Percentiles rank a stretch among this genome's conserved stretches.
Conservation (phyloP, 1,284 basidiomycete genomes). For the Microbotryum saponariae region DNA sequence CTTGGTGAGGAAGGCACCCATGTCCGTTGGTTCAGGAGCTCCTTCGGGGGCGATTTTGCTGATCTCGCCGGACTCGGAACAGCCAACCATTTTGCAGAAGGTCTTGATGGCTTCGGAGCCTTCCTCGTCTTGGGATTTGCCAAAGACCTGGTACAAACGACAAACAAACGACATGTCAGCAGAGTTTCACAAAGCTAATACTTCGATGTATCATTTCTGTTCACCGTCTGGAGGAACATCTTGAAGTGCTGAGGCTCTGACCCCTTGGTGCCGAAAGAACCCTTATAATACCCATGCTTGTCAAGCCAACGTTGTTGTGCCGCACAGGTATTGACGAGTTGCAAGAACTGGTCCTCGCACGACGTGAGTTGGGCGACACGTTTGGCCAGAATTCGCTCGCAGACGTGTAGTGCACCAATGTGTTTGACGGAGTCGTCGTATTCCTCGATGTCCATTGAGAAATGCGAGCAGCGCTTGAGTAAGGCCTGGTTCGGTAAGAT, state of each 20-base stretch:
- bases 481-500: constrained; percentile 66
- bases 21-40: not conserved
- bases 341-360: constrained; percentile 65
- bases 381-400: constrained; percentile 79
- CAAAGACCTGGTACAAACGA: constrained; percentile 3
- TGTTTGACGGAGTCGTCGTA: constrained; percentile 40
- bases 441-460: constrained; percentile 68
- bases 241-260: not conserved
- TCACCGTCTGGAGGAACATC: constrained; percentile 2
- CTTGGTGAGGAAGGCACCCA: constrained; percentile 1
- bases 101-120: constrained; percentile 56
- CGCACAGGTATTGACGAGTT: constrained; percentile 59
- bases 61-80: constrained; percentile 50
- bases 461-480: constrained; percentile 86
- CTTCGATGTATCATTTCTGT: constrained; percentile 1
- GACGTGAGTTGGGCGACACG: constrained; percentile 68
- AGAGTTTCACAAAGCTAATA: not conserved
- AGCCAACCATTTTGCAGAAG: constrained; percentile 54
- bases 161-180: not conserved
- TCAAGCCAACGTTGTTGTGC: constrained; percentile 43
- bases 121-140: constrained; percentile 5
- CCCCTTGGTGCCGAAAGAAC: not conserved
- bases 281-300: not conserved
- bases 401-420: constrained; percentile 59
- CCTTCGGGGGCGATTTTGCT: constrained; percentile 3